Evolutionary conservation across 805 yeast species (phyloP), one percentile per base, ranked within the genome.

Genomic region (Wickerhamiella azymoides): DNA sequence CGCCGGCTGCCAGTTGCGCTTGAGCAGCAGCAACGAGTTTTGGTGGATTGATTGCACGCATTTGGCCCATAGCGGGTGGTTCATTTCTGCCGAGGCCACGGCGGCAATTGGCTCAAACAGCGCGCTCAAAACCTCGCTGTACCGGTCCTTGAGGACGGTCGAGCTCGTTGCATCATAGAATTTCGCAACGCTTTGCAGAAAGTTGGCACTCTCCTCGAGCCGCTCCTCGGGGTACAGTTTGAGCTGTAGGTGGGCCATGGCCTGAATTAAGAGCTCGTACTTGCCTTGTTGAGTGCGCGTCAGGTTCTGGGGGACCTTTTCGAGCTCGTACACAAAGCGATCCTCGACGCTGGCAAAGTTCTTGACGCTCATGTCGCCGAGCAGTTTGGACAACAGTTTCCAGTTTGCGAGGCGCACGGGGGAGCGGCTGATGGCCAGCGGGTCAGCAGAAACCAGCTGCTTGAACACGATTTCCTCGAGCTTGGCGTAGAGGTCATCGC

Each of bases 171-270:
- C 66, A 36, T 69, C 63, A 60, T 82, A 88, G 56, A 92, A 92
- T 57, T 89, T 88, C 1, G 89, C 84, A 36, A 92, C 62, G 13
- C 95, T 83, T 50, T 78, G 80, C 50, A 89, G 64, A 57, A 89
- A 92, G 50, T 85, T 95, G 0, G 96, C 95, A 52, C 88, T 76
- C 54, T 92, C 97, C 62, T 92, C 99, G 56, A 93, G 80, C 33
- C 70, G 73, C 49, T 92, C 96, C 52, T 89, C 69, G 0, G 98
- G 96, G 52, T 83, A 83, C 52, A 86, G 80, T 42, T 79, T 77
- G 41, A 92, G 66, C 50, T 76, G 76, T 44, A 92, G 63, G 56
- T 84, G 82, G 54, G 92, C 70, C 97, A 93, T 92, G 3, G 97
- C 97, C 55, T 84, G 80, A 27, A 93, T 82, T 40, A 92, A 65